Conservation (phyloP, 2,329 filamentous ascomycete species). For the Stromatinia cepivora region DNA sequence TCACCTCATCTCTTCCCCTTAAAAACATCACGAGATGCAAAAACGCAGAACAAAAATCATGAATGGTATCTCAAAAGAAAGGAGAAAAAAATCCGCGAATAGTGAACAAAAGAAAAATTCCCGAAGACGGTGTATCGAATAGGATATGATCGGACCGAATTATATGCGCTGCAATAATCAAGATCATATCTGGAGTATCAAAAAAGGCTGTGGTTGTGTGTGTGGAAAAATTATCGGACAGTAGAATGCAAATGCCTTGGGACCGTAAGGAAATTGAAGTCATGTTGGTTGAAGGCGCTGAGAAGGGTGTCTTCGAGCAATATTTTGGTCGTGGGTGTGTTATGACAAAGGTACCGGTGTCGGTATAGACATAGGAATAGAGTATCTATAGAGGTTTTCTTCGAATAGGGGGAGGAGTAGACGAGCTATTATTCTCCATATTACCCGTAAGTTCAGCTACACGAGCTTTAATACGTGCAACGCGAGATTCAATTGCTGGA, state of each 20-base stretch:
- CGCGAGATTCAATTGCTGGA: slow-evolving; percentile 88
- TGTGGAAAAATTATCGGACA: slow-evolving; percentile 11
- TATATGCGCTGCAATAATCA: slow-evolving; percentile 21
- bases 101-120: not conserved
- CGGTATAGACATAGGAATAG: not conserved
- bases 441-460: slow-evolving; percentile 91
- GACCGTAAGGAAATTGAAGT: not conserved
- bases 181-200: not conserved
- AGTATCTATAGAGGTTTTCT: slow-evolving; percentile 8
- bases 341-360: not conserved
- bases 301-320: not conserved
- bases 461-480: slow-evolving; percentile 95
- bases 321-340: not conserved
- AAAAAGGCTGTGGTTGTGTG: not conserved
- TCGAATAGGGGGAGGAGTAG: slow-evolving; percentile 26
- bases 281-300: not conserved
- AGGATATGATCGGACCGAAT: not conserved
- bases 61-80: slow-evolving; percentile 24
- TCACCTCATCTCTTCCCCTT: not conserved
- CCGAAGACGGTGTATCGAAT: not conserved
- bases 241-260: not conserved
- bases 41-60: slow-evolving; percentile 17
- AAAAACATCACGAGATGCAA: not conserved
- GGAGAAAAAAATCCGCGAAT: not conserved
- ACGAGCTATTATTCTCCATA: slow-evolving; percentile 55